Base-by-base conservation (phyloP, 495 filamentous ascomycete genomes). In the Aspergillus olivimuriae region DNA sequence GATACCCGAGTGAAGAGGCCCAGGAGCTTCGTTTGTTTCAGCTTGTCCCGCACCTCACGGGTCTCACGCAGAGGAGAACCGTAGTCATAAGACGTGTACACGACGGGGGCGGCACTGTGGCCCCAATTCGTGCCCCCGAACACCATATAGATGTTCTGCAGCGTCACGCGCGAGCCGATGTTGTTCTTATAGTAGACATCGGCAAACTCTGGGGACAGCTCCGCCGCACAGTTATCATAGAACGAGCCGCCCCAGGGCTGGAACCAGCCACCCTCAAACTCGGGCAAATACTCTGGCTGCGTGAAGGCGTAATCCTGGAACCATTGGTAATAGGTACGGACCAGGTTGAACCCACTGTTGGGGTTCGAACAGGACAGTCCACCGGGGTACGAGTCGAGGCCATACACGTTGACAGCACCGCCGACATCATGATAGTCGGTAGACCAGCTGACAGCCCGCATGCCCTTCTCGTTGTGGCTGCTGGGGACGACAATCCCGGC, bases 121-220 rank as follows among this genome's bases (percentile, higher is more conserved):
- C 67, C 76, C 75, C 75, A 81, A 50, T 74, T 78, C 1, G 77
- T 81, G 4, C 75, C 76, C 2, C 76, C 77, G 50, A 68, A 79
- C 0, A 64, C 58, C 76, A 80, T 79, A 41, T 80, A 79, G 31
- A 81, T 45, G 44, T 53, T 78, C 39, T 70, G 60, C 15, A 77
- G 43, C 0, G 68, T 77, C 1, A 73, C 55, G 17, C 70, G 48
- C 30, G 70, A 70, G 7, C 66, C 76, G 42, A 79, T 65, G 34
- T 77, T 73, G 41, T 74, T 70, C 52, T 78, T 78, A 52, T 78
- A 81, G 41, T 71, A 80, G 2, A 78, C 66, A 52, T 76, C 73
- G 7, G 68, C 65, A 52, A 75, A 78, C 40, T 66, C 65, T 4
- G 73, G 73, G 14, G 65, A 69, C 28, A 69, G 66, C 42, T 75